Evolutionary conservation across 2,329 filamentous ascomycete genomes (phyloP).

Genomic region (Eurotiales sp.): DNA sequence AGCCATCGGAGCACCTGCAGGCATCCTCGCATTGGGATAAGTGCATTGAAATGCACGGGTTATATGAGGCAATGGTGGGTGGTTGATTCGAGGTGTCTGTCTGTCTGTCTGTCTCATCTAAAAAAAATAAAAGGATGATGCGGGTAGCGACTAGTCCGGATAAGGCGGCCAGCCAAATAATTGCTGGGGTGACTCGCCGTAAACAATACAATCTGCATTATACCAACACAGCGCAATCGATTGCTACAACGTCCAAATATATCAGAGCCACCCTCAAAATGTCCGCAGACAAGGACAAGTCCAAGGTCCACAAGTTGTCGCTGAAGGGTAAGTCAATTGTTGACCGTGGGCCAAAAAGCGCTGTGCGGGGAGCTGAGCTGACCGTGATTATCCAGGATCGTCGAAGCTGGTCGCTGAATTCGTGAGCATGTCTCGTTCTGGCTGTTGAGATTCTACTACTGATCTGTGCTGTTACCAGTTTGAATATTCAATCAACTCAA

Average conservation of each 20-base stretch:
- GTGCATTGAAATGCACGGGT: constrained; percentile 22
- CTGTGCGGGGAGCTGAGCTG: constrained; percentile 25
- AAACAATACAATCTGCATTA: constrained; percentile 27
- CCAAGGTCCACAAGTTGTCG: constrained; percentile 91
- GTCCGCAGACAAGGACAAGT: constrained; percentile 60
- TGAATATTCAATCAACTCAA: constrained; percentile 97
- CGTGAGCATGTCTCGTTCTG: constrained; percentile 51
- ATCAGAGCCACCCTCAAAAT: constrained; percentile 22
- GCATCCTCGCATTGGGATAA: constrained; percentile 46
- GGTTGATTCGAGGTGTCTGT: too few relatives aligned
- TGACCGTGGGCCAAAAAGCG: not conserved
- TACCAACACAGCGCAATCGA: not conserved
- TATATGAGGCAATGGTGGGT: not conserved
- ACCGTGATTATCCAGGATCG: constrained; percentile 49
- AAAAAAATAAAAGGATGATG: constrained; percentile 28
- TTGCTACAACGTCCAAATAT: not conserved
- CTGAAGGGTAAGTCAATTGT: constrained; percentile 37
- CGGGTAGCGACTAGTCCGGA: constrained; percentile 13
- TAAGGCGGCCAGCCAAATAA: constrained; percentile 16
- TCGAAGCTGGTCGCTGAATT: constrained; percentile 93
- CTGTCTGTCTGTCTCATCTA: too few relatives aligned
- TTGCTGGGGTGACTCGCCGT: constrained; percentile 36
- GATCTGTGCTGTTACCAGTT: constrained; percentile 52
- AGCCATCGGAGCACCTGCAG: constrained; percentile 45
- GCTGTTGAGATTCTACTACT: not conserved